A percentile compares a stretch with the other conserved stretches of the same genome.
Evolutionary conservation across 495 filamentous ascomycete species (phyloP).

Genomic region (Viridothelium virens): DNA sequence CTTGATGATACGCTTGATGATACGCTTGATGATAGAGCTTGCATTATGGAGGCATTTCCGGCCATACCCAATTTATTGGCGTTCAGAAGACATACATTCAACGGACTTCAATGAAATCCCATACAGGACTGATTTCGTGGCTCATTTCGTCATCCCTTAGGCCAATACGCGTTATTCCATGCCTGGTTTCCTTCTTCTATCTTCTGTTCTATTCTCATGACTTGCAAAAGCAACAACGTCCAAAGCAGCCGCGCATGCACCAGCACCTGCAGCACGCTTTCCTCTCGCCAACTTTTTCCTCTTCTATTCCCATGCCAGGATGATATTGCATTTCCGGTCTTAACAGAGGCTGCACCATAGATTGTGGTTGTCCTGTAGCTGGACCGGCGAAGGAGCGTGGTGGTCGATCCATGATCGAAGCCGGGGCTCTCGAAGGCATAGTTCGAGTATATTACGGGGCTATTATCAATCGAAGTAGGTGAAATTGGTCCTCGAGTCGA

Average conservation of each 20-base stretch:
- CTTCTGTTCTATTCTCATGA: neutral
- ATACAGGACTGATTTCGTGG: no score
- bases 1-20: no score
- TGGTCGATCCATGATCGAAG: constrained; percentile 1
- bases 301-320: neutral
- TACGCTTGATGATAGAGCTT: neutral
- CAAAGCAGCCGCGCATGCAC: neutral
- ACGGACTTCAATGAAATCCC: no score
- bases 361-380: constrained; percentile 5
- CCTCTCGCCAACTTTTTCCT: neutral
- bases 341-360: neutral
- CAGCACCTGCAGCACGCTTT: neutral
- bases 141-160: no score
- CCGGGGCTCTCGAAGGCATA: neutral
- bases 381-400: neutral
- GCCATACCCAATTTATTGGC: neutral
- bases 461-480: no score
- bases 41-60: neutral
- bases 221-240: neutral
- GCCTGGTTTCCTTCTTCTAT: neutral
- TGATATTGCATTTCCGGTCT: neutral
- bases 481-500: no score
- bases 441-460: neutral
- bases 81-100: no score
- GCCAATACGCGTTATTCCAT: no score